Evolutionary conservation across 805 yeast genomes (phyloP).

Genomic region (Cyberlindnera saturnus): DNA sequence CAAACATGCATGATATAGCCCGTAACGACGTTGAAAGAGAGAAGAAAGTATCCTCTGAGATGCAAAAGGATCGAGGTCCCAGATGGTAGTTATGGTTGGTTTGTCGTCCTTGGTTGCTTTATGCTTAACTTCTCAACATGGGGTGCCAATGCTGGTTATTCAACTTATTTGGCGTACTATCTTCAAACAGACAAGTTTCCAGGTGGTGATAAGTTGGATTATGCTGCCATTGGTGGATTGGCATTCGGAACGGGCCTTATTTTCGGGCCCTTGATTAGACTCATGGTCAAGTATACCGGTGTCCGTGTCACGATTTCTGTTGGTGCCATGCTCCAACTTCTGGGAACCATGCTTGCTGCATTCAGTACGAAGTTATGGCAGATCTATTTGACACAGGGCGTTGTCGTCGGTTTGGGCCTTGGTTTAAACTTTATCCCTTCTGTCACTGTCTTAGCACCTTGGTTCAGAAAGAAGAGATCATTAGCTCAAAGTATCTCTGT

Average conservation of each 20-base stretch:
- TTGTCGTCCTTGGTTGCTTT: conserved; percentile 18
- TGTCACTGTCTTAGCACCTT: conserved; percentile 57
- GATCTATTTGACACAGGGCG: conserved; percentile 61
- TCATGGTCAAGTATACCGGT: conserved; percentile 26
- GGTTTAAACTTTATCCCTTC: conserved; percentile 55
- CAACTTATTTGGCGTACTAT: conserved; percentile 57
- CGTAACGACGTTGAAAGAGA: too few species aligned
- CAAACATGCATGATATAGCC: too few species aligned
- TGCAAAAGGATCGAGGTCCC: conserved; percentile 15
- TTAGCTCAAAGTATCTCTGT: conserved; percentile 34
- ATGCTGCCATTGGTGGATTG: conserved; percentile 64
- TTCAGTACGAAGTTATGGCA: conserved; percentile 58
- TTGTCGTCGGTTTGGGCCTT: conserved; percentile 46
- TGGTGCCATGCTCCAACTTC: conserved; percentile 48
- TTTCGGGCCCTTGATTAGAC: conserved; percentile 45
- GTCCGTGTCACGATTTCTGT: conserved; percentile 36
- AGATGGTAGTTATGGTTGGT: conserved; percentile 26
- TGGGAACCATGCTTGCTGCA: conserved; percentile 55
- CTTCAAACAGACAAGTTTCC: conserved; percentile 40
- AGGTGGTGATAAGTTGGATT: conserved; percentile 52
- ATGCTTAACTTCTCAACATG: conserved; percentile 23
- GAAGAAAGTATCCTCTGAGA: too few species aligned
- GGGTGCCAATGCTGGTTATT: conserved; percentile 33
- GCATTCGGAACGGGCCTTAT: conserved; percentile 53
- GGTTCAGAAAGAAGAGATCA: conserved; percentile 61